Evolutionary conservation across 306 rosid species (phyloP).

Genomic region (Cucurbita moschata): DNA sequence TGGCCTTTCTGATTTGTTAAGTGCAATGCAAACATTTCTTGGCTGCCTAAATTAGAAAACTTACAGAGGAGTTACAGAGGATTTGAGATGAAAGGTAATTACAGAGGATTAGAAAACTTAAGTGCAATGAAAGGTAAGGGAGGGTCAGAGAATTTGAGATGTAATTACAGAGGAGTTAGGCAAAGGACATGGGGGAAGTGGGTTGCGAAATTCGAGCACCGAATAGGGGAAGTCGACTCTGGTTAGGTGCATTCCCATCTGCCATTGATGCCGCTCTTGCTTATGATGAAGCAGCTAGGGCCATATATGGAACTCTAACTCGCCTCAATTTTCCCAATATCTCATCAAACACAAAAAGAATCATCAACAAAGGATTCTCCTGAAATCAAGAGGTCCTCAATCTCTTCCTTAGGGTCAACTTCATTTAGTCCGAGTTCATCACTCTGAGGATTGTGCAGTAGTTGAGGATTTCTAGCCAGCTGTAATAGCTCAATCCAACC

Average conservation of each 20-base stretch:
- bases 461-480: constrained; percentile 14
- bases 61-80: background rate
- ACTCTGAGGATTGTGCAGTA: constrained; percentile 19
- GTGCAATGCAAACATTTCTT: constrained; percentile 17
- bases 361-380: background rate
- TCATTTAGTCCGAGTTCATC: constrained; percentile 5
- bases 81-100: too few relatives aligned
- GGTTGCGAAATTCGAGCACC: constrained; percentile 88
- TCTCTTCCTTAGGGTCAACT: constrained; percentile 13
- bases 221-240: constrained; percentile 59
- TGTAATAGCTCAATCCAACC: too few relatives aligned
- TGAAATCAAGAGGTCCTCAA: constrained; percentile 5
- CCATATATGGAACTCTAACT: constrained; percentile 58
- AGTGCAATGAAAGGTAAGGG: too few relatives aligned
- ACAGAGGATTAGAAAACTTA: constrained; percentile 14
- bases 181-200: constrained; percentile 95
- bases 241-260: constrained; percentile 68
- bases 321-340: constrained; percentile 73
- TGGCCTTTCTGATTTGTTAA: background rate
- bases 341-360: constrained; percentile 16
- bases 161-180: constrained; percentile 39
- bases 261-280: constrained; percentile 79
- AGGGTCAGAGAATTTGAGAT: too few relatives aligned
- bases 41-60: constrained; percentile 38
- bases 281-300: constrained; percentile 79